Conservation (phyloP, 208 protist genomes). For the Trypanosoma vivax region DNA sequence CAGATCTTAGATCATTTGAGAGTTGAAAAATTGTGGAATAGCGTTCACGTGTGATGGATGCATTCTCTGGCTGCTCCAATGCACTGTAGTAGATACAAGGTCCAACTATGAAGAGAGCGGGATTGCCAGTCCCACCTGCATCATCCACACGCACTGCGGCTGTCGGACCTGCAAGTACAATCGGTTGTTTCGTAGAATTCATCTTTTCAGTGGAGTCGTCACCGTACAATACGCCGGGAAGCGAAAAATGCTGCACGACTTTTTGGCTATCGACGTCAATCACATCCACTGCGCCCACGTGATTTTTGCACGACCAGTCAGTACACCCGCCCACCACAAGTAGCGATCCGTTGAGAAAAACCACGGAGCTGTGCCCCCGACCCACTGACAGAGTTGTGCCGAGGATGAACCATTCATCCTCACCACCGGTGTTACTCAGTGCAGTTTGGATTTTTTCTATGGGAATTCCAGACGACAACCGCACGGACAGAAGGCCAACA, state of each 20-base stretch:
- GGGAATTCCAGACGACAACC: too few relatives aligned
- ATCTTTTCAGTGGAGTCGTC: neutral
- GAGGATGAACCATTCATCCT: neutral
- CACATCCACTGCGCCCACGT: constrained; percentile 7
- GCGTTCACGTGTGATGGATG: neutral
- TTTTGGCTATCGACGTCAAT: constrained; percentile 3
- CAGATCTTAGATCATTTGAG: too few relatives aligned
- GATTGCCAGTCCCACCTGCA: neutral
- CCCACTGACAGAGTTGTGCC: neutral
- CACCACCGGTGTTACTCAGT: too few relatives aligned
- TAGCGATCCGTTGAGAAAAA: constrained; percentile 4
- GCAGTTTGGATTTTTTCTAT: too few relatives aligned
- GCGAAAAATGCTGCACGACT: neutral
- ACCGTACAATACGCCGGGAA: constrained; percentile 6
- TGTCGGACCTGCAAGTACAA: constrained; percentile 9
- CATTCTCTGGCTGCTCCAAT: neutral
- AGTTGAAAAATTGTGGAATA: constrained; percentile 15
- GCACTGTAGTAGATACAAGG: constrained; percentile 14
- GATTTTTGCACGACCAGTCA: neutral
- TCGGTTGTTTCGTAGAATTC: neutral
- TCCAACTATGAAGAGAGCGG: constrained; percentile 17
- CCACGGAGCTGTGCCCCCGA: constrained; percentile 10
- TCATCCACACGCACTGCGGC: constrained; percentile 11
- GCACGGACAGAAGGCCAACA: too few relatives aligned
- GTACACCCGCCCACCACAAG: constrained; percentile 14